Base-by-base conservation (phyloP, 257 asterid species). In the Paulownia fortunei region DNA sequence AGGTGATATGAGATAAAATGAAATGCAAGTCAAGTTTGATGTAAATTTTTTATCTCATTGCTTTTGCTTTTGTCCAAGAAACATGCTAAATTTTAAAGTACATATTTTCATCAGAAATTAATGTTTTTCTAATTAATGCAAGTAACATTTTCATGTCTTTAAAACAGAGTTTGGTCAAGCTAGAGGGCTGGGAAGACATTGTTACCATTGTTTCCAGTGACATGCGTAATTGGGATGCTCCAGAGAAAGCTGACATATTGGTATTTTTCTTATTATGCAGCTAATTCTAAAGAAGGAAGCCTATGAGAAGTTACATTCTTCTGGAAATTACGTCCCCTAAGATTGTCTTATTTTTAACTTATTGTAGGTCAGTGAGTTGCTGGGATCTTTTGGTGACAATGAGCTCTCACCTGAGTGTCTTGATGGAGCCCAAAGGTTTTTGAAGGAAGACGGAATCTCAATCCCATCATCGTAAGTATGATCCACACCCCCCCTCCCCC, bases 171-270 rank as follows among this genome's bases (percentile, higher is more conserved):
- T 87, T 96, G 88, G 90, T 96, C 81, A 96, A 91, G 91, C 86
- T 96, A 46, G 99, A 96, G 87, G 96, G 97, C 59, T 93, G 99
- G 99, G 97, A 92, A 84, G 66, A 85, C 8, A 60, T 49, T 82
- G 99, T 96, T 79, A 90, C 97, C 41, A 90, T 96, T 76, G 76
- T 96, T 76, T 90, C 98, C 72, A 85, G 95, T 81, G 99, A 96
- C 84, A 96, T 96, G 98, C 97, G 99, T 46, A 68, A 83, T 80
- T 96, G 99, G 99, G 81, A 82, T 73, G 92, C 95, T 79, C 89
- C 92, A 23, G 95, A 87, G 82, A 81, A 90, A 83, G 97, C 97
- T 71, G 97, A 92, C 81, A 90, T 92, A 75, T 76, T 92, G 97
- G 96, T 92, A 82, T n/a, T 70, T 11, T 44, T 52, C 13, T 54